A percentile compares a stretch with the other conserved stretches of the same genome.
Conservation (phyloP, 176 grass and related monocot species). For the Cenchrus americanus region DNA sequence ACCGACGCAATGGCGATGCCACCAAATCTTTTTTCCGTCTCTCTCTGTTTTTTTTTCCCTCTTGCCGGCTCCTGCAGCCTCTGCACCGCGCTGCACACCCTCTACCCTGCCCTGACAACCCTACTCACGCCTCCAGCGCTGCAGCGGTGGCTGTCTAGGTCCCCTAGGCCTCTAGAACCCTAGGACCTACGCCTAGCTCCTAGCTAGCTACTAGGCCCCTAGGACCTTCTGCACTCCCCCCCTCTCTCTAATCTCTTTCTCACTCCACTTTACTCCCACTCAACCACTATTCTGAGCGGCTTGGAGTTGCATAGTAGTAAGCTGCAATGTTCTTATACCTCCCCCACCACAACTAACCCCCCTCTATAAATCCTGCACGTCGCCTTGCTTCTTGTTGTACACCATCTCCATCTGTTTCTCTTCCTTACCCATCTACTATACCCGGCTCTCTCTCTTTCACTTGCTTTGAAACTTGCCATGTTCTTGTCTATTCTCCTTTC, state of each 20-base stretch:
- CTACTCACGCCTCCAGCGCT: slow-evolving; percentile 6
- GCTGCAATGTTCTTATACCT: slow-evolving; percentile 24
- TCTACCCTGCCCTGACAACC: slow-evolving; percentile 48
- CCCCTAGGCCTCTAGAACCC: slow-evolving; percentile 40
- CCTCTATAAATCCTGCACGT: slow-evolving; percentile 53
- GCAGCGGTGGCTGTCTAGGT: slow-evolving; percentile 49
- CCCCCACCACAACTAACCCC: neutral
- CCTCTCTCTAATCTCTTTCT: slow-evolving; percentile 1
- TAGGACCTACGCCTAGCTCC: slow-evolving; percentile 24
- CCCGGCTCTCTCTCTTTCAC: neutral
- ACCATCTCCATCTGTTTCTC: too few relatives aligned
- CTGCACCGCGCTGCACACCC: neutral
- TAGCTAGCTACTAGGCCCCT: neutral
- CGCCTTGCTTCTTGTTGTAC: neutral
- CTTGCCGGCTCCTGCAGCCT: slow-evolving; percentile 37
- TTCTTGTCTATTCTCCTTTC: neutral
- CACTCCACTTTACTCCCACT: slow-evolving; percentile 46
- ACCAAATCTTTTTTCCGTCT: neutral
- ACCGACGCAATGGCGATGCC: neutral
- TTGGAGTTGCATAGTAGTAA: slow-evolving; percentile 11
- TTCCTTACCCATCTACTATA: neutral
- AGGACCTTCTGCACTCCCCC: neutral
- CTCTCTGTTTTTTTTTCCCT: slow-evolving; percentile 30
- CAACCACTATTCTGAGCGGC: slow-evolving; percentile 52
- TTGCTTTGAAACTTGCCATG: neutral